phyloP scores from a whole-genome alignment of 257 asterid species.

The Linderniella brevidens region DNA sequence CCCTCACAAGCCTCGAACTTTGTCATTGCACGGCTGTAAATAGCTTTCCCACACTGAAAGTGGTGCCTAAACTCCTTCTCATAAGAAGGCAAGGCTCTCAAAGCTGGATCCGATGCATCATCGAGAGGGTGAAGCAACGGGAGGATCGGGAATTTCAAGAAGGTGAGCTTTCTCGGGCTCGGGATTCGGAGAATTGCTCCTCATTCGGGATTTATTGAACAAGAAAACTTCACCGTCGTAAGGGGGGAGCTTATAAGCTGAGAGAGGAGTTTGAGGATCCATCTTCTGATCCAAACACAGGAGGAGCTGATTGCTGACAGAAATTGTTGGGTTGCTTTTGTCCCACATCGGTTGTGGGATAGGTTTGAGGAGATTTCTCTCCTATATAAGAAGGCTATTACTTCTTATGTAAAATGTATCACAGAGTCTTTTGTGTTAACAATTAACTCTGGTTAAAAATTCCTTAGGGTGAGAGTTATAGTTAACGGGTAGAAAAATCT shows the following conservation, averaged over 20 bases:
- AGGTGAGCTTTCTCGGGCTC: constrained; percentile 35
- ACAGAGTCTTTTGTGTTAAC: no score
- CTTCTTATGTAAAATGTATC: no score
- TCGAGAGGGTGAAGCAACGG: constrained; percentile 51
- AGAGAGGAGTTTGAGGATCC: constrained; percentile 47
- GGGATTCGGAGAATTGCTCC: constrained; percentile 45
- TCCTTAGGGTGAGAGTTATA: no score
- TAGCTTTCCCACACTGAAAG: constrained; percentile 46
- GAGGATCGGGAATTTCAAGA: constrained; percentile 43
- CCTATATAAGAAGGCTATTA: no score
- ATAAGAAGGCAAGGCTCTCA: constrained; percentile 67
- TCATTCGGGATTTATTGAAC: constrained; percentile 67
- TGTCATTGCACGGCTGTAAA: constrained; percentile 38
- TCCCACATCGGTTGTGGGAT: no score
- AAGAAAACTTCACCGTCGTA: constrained; percentile 55
- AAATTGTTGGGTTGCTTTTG: no score
- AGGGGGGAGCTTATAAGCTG: constrained; percentile 61
- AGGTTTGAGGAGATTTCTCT: no score
- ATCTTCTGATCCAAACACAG: constrained; percentile 59
- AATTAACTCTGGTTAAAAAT: no score
- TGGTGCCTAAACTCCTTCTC: constrained; percentile 76
- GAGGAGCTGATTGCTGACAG: constrained; percentile 65
- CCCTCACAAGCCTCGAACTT: constrained; percentile 40
- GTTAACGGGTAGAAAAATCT: no score
- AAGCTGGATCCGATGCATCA: constrained; percentile 71